phyloP scores from a whole-genome alignment of 176 grass and related monocot species.

The Carex cristatella region DNA sequence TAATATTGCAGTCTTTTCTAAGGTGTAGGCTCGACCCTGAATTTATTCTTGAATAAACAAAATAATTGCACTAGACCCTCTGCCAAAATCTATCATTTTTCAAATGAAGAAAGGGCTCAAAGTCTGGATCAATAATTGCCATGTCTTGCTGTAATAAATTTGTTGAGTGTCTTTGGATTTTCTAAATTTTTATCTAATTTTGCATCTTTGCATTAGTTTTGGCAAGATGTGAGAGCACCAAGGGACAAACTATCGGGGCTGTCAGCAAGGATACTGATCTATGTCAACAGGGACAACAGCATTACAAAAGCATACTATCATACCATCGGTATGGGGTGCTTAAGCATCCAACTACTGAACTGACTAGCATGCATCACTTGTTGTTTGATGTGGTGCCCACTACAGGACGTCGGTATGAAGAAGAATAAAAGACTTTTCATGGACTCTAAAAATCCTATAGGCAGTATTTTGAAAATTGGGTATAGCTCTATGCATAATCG shows the following conservation, averaged over 20 bases:
- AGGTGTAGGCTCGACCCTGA: background rate
- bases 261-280: background rate
- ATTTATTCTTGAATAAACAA: background rate
- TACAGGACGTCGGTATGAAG: too few relatives aligned
- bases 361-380: background rate
- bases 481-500: too few relatives aligned
- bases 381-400: background rate
- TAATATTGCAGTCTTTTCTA: background rate
- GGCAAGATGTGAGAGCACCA: background rate
- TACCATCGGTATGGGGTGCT: background rate
- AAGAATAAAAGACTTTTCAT: background rate
- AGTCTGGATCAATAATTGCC: background rate
- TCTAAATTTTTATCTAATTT: background rate
- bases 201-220: background rate
- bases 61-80: background rate
- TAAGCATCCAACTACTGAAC: background rate
- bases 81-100: background rate
- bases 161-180: background rate
- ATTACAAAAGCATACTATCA: background rate
- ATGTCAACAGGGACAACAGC: background rate
- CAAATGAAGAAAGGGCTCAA: background rate
- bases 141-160: background rate
- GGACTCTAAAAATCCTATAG: background rate
- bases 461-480: too few relatives aligned
- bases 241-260: background rate